Percentiles rank a stretch among this genome's conserved stretches.
phyloP scores from a whole-genome alignment of 1,284 basidiomycete genomes.

The Mycena sp. region DNA sequence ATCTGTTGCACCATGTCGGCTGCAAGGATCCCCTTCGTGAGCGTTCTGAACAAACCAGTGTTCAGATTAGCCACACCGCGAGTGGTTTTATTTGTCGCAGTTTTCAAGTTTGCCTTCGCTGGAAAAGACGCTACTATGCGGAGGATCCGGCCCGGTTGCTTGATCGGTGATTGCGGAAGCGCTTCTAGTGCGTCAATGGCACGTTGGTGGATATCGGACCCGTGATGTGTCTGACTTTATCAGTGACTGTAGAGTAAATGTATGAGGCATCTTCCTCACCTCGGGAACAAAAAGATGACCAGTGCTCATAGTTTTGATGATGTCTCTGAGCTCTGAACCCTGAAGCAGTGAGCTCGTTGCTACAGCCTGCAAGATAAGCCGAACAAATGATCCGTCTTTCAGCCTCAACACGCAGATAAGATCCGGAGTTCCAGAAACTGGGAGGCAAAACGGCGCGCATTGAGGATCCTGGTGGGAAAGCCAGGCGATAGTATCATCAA shows the following conservation, averaged over 20 bases:
- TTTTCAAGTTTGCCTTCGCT: background rate
- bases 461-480: background rate
- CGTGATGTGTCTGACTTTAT: no score
- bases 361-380: background rate
- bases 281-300: background rate
- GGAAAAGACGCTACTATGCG: constrained; percentile 8
- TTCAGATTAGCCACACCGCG: background rate
- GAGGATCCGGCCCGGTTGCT: no score
- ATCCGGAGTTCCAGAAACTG: background rate
- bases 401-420: background rate
- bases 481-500: background rate
- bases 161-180: no score
- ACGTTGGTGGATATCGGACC: no score
- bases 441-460: background rate
- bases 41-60: constrained; percentile 1
- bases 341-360: background rate
- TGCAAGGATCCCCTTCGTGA: background rate
- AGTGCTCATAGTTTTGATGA: background rate
- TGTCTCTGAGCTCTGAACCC: background rate
- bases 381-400: background rate
- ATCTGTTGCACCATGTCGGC: background rate
- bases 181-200: no score
- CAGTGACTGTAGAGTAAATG: no score
- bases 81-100: background rate
- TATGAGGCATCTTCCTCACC: no score